These are phyloP conservation scores for Schizosaccharomyces versatilis DNA, from an alignment of 1,139 yeast genomes.

Conservation along the genomic window DNA sequence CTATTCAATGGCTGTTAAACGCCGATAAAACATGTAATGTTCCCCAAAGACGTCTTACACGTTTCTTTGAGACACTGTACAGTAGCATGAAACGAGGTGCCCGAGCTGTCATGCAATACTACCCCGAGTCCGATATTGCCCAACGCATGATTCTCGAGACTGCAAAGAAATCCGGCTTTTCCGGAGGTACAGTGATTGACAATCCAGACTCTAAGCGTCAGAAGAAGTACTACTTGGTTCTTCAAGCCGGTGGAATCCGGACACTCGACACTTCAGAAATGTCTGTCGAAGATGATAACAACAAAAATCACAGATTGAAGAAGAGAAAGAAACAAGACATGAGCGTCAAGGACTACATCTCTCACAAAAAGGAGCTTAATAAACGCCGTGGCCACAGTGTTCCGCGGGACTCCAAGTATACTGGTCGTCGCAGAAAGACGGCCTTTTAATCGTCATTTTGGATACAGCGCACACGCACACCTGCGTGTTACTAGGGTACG, in stretches of 20 bases:
- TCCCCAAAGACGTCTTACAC: conserved; percentile 62
- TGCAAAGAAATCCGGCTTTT: conserved; percentile 87
- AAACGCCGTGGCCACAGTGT: conserved; percentile 73
- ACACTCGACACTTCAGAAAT: conserved; percentile 20
- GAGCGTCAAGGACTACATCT: conserved; percentile 43
- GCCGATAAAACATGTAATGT: conserved; percentile 70
- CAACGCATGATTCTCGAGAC: conserved; percentile 54
- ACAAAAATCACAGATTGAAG: conserved; percentile 38
- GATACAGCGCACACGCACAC: no score
- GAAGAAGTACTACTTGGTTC: conserved; percentile 69
- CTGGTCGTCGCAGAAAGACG: conserved; percentile 82
- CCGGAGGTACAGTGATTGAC: conserved; percentile 85
- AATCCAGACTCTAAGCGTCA: conserved; percentile 84
- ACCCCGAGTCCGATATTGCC: conserved; percentile 77
- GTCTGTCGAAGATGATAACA: conserved; percentile 35
- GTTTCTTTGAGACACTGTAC: conserved; percentile 72
- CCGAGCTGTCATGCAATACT: conserved; percentile 88
- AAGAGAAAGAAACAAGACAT: conserved; percentile 22
- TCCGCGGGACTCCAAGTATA: conserved; percentile 74
- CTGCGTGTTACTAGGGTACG: no score
- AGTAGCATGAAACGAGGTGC: conserved; percentile 83
- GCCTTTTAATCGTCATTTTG: conserved; percentile 28
- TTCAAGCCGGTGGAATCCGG: conserved; percentile 53
- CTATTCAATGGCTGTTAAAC: conserved; percentile 93
- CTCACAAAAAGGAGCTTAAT: conserved; percentile 83